Base-by-base conservation (phyloP, 176 grass and related monocot species). In the Saccharum spontaneum region DNA sequence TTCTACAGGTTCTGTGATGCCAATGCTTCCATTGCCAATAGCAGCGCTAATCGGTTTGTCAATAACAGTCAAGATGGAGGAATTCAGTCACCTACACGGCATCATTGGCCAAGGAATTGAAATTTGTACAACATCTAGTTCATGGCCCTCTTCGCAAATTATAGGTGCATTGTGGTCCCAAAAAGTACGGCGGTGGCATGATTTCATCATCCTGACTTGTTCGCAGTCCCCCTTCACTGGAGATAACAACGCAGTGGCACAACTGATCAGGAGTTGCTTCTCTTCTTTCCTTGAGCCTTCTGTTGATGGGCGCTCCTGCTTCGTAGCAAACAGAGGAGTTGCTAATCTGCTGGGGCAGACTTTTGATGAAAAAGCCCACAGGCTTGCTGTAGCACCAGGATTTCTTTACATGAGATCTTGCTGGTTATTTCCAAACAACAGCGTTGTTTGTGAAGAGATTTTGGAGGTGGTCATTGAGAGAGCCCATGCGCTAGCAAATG, bases 261-360 rank as follows among this genome's bases (percentile, higher is more conserved):
- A 97, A 72, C 80, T 97, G 67, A 97, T 97, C 50, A 90, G 86
- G 79, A 94, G 92, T 72, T 94, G 94, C 77, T 97, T 97, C 88
- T 87, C 90, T 34, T 92, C 83, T 66, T 97, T 97, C 71, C 88
- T 97, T 71, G 90, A 86, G 33, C 77, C 87, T 70, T 73, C 50
- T n/a, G 70, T 67, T 43, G 61, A 85, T 71, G 82, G 76, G 7
- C 49, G 73, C 23, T 88, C 85, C 59, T 79, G 71, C 65, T 87
- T 88, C 69, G 45, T 57, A 46, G 49, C 45, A 14, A 76, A 69
- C 40, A 76, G 82, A 77, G 94, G 91, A 73, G 82, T 91, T 12
- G 41, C 37, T 44, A 84, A 82, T 31, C 84, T 96, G 48, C 76
- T 96, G 71, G 94, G 86, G 20, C 80, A 87, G 68, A 75, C 23